Evolutionary conservation across 345 rosid species (phyloP).

Genomic region (Geranium rotundifolium): DNA sequence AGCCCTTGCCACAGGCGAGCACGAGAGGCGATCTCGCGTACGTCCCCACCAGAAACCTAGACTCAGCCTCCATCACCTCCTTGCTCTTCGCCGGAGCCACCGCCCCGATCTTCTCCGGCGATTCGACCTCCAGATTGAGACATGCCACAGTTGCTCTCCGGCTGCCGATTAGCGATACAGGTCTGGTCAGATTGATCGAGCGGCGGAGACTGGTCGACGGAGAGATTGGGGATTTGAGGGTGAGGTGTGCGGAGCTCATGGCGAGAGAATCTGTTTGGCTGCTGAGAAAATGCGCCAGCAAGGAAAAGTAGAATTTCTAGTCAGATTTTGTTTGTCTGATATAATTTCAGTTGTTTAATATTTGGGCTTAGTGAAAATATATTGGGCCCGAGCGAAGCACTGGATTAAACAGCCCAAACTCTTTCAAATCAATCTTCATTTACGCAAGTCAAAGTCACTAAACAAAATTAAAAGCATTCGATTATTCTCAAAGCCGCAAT

Average conservation of each 20-base stretch:
- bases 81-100: slow-evolving; percentile 20
- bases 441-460: no score
- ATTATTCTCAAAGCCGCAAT: no score
- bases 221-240: slow-evolving; percentile 6
- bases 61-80: slow-evolving; percentile 54
- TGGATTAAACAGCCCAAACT: no score
- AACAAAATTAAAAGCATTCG: no score
- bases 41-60: slow-evolving; percentile 51
- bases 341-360: no score
- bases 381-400: no score
- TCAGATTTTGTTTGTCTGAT: no score
- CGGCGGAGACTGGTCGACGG: slow-evolving; percentile 10
- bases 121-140: slow-evolving; percentile 19
- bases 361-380: no score
- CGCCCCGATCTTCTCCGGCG: slow-evolving; percentile 7
- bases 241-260: slow-evolving; percentile 13
- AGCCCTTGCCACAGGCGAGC: slow-evolving; percentile 54
- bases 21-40: slow-evolving; percentile 75
- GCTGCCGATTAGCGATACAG: background rate
- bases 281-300: no score
- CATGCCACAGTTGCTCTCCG: slow-evolving; percentile 8
- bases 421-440: no score
- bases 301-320: no score
- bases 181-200: slow-evolving; percentile 2
- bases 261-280: background rate